These are phyloP conservation scores for Zoysia japonica DNA, from an alignment of 176 grass and related monocot species.

Conservation along the genomic window DNA sequence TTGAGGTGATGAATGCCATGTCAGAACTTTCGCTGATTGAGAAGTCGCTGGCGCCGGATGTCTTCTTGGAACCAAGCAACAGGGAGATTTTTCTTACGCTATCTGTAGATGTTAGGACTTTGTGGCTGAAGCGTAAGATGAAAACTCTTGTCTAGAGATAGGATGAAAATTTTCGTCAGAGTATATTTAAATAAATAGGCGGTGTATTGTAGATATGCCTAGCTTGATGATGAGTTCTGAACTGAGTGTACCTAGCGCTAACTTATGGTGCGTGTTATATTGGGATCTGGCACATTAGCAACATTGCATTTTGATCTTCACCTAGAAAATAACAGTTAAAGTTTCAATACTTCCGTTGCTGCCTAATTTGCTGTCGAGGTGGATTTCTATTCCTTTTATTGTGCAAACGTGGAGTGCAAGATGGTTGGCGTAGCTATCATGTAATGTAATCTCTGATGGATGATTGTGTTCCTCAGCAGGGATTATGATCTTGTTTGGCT, in stretches of 20 bases:
- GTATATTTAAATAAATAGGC: slow-evolving; percentile 37
- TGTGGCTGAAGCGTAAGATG: slow-evolving; percentile 71
- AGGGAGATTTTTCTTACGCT: slow-evolving; percentile 66
- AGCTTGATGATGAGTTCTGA: slow-evolving; percentile 38
- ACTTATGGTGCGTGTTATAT: slow-evolving; percentile 37
- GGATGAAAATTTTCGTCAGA: slow-evolving; percentile 30
- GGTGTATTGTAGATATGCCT: slow-evolving; percentile 50
- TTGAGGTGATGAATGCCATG: slow-evolving; percentile 63
- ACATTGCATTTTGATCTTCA: slow-evolving; percentile 1
- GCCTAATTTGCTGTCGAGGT: neutral
- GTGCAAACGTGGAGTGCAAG: neutral
- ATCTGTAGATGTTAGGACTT: slow-evolving; percentile 55
- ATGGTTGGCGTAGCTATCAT: neutral
- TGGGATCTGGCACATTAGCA: neutral
- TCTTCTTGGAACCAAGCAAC: slow-evolving; percentile 57
- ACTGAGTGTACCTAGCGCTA: slow-evolving; percentile 42
- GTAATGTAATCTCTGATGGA: neutral
- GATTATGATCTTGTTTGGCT: neutral
- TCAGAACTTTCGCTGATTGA: slow-evolving; percentile 48
- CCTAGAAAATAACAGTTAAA: neutral
- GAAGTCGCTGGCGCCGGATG: slow-evolving; percentile 57
- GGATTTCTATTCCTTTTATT: neutral
- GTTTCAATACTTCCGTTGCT: neutral
- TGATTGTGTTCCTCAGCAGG: neutral
- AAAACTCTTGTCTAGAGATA: slow-evolving; percentile 54